A percentile compares a stretch with the other conserved stretches of the same genome.
Evolutionary conservation across 805 yeast genomes (phyloP).

Genomic region (Tetrapisispora phaffii): DNA sequence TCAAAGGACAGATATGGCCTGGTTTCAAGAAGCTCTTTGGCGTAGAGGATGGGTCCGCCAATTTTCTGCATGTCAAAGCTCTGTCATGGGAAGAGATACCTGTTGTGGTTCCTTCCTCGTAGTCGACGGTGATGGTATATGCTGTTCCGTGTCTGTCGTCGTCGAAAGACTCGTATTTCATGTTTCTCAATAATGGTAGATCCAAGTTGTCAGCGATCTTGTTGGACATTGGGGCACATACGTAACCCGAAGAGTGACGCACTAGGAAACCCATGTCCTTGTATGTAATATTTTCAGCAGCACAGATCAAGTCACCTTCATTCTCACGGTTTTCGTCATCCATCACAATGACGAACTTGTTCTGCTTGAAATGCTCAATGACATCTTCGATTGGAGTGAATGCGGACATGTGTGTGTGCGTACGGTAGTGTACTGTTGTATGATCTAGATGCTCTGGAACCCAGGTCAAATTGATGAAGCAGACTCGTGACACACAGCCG

Average conservation of each 20-base stretch:
- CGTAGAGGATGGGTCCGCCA: constrained; percentile 46
- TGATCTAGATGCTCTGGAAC: too few relatives aligned
- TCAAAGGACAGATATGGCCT: constrained; percentile 87
- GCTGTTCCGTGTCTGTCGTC: constrained; percentile 93
- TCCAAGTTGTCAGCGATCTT: constrained; percentile 71
- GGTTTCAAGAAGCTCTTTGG: constrained; percentile 75
- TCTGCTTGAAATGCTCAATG: constrained; percentile 24
- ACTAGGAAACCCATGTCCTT: constrained; percentile 92
- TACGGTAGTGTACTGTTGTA: neutral
- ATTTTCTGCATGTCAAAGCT: constrained; percentile 63
- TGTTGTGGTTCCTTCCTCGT: constrained; percentile 81
- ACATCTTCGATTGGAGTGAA: constrained; percentile 26
- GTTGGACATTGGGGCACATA: constrained; percentile 79
- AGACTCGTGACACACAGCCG: too few relatives aligned
- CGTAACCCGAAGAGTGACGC: constrained; percentile 79
- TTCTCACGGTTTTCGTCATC: constrained; percentile 95
- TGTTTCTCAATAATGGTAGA: constrained; percentile 58
- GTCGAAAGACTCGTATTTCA: constrained; percentile 27
- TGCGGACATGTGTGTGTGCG: constrained; percentile 1
- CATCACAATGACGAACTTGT: constrained; percentile 79
- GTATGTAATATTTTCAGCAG: constrained; percentile 74
- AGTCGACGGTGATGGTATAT: constrained; percentile 87
- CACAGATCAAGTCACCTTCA: constrained; percentile 92
- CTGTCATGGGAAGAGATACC: constrained; percentile 95
- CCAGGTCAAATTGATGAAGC: too few relatives aligned